These are phyloP conservation scores for Tuber indicum DNA, from an alignment of 495 filamentous ascomycete genomes.

Conservation along the genomic window DNA sequence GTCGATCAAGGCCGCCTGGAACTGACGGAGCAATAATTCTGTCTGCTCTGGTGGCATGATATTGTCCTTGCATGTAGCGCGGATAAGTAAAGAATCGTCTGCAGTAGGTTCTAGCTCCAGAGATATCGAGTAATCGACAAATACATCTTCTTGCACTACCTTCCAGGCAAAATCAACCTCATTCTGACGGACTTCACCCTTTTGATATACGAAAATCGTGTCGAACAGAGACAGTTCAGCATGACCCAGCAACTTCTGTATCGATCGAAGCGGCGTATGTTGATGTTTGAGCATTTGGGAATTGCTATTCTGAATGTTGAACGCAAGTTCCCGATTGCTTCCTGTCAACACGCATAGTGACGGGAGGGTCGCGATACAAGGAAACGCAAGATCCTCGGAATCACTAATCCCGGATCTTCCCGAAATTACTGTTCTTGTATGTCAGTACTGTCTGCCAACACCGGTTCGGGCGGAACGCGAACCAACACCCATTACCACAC, in stretches of 20 bases:
- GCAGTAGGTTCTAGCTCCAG: conserved; percentile 59
- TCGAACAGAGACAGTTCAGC: conserved; percentile 62
- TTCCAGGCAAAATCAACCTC: conserved; percentile 45
- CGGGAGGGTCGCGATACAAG: conserved; percentile 68
- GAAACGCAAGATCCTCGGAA: conserved; percentile 56
- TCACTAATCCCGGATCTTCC: conserved; percentile 54
- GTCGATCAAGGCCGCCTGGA: conserved; percentile 51
- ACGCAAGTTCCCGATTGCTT: conserved; percentile 52
- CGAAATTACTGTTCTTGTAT: conserved; percentile 49
- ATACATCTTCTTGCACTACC: conserved; percentile 51
- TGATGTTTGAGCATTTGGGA: conserved; percentile 58
- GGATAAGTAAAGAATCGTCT: conserved; percentile 49
- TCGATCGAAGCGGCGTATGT: conserved; percentile 58
- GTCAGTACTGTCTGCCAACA: conserved; percentile 12
- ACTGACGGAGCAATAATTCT: conserved; percentile 54
- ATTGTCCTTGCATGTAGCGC: conserved; percentile 56
- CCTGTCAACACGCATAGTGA: conserved; percentile 49
- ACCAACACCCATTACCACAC: conserved; percentile 64
- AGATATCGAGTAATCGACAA: conserved; percentile 61
- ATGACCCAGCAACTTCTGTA: conserved; percentile 60
- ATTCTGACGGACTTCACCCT: conserved; percentile 36
- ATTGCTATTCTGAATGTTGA: conserved; percentile 57
- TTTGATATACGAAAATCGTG: conserved; percentile 74
- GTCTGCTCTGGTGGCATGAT: conserved; percentile 60
- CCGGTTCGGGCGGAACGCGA: not conserved